These are phyloP conservation scores for Geranomyces michiganensis DNA, from an alignment of 192 early-diverging fungal species.

Conservation along the genomic window DNA sequence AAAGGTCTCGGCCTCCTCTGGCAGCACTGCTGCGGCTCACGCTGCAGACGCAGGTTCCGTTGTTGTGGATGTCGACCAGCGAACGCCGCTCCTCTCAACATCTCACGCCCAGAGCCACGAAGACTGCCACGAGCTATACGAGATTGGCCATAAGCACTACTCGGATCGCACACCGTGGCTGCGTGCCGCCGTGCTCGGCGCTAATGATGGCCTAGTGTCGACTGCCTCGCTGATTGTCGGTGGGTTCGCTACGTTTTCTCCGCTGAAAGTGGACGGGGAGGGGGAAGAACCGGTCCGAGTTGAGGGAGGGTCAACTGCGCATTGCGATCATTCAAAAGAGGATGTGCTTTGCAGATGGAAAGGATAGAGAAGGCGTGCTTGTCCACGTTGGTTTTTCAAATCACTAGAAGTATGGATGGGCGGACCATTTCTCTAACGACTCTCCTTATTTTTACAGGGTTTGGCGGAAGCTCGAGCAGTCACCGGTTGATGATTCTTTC, in stretches of 20 bases:
- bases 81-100: background rate
- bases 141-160: conserved; percentile 43
- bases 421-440: no score
- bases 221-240: conserved; percentile 49
- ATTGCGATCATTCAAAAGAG: no score
- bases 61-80: conserved; percentile 3
- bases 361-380: no score
- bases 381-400: no score
- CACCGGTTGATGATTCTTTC: conserved; percentile 36
- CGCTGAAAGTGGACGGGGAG: background rate
- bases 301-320: no score
- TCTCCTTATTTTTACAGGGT: conserved; percentile 30
- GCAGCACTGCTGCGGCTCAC: no score
- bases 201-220: conserved; percentile 55
- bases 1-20: no score
- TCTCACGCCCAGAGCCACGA: background rate
- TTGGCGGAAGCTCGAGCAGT: conserved; percentile 30
- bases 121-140: conserved; percentile 1
- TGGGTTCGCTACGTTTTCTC: background rate
- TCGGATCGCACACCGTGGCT: conserved; percentile 46
- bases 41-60: no score
- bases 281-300: no score
- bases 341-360: no score
- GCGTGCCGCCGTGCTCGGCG: conserved; percentile 51
- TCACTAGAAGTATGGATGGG: no score